Base-by-base conservation (phyloP, 1,139 yeast species). In the Candida freyschussii region DNA sequence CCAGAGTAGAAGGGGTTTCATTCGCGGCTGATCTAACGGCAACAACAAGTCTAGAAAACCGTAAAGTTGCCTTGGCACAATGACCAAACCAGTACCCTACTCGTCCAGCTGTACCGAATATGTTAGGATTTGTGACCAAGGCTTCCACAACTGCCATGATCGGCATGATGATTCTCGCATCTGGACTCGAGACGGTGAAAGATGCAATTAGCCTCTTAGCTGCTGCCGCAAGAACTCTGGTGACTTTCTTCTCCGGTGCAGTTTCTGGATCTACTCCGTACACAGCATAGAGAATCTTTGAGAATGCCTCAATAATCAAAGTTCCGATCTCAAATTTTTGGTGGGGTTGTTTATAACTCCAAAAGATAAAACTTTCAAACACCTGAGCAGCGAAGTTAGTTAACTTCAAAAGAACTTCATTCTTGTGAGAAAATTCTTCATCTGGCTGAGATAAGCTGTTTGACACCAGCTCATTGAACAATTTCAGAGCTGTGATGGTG, bases 301-400 rank as follows among this genome's bases (percentile, higher is more conserved):
- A 61, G 49, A 86, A 78, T 2, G 78, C 63, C 18, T 66, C 68
- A 9, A 82, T 61, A 6, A 79, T 64, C 33, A 69, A 62, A 4
- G 68, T 63, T 0, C 93, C 87, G 30, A 86, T 66, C 43, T 75
- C 72, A 48, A 75, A 64, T 43, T 77, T 75, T 50, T 86, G 85
- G 30, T 62, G 56, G 1, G 73, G 62, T 17, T 68, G 57, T 20
- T 63, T 60, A 53, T 77, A 86, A 39, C 75, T 70, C 79, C 95
- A 85, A 48, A 71, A 75, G 6, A 70, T 61, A 49, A 79, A 83
- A 43, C 85, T 78, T 50, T 86, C 95, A 57, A 79, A 85, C 0
- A 85, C 72, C 33, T 70, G 71, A 13, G 84, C 58, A 34, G 78
- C 62, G 53, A 81, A 85, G 7, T 62, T 56, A 2, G 72, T 61